These are phyloP conservation scores for Exophiala calicioides DNA, from an alignment of 2,329 filamentous ascomycete genomes.

Conservation along the genomic window DNA sequence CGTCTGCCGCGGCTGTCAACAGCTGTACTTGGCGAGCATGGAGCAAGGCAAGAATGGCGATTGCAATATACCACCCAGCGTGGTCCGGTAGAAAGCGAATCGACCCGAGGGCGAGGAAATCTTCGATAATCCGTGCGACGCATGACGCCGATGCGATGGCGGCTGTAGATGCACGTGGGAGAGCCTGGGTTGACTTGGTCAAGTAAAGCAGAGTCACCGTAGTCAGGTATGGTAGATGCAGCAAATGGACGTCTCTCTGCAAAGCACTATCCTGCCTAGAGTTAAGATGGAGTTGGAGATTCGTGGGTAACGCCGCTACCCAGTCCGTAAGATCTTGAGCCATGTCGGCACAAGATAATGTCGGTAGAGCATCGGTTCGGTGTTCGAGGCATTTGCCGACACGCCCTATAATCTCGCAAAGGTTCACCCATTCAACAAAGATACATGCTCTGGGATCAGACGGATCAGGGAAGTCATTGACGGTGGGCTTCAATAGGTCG, in stretches of 20 bases:
- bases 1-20: no score
- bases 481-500: constrained; percentile 40
- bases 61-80: no score
- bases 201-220: constrained; percentile 3
- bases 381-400: constrained; percentile 43
- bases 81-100: no score
- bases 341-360: constrained; percentile 31
- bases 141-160: no score
- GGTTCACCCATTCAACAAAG: constrained; percentile 46
- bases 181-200: neutral
- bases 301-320: constrained; percentile 37
- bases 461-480: constrained; percentile 41
- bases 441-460: constrained; percentile 39
- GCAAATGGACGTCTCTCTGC: constrained; percentile 45
- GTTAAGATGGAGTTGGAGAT: constrained; percentile 38
- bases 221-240: constrained; percentile 44
- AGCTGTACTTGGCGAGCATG: no score
- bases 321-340: constrained; percentile 40
- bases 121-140: no score
- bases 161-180: constrained; percentile 2
- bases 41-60: no score
- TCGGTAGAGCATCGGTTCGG: constrained; percentile 21
- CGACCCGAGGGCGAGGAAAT: no score
- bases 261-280: constrained; percentile 36
- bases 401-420: constrained; percentile 44